Evolutionary conservation across 2,329 filamentous ascomycete species (phyloP).

Genomic region (Talaromyces sp.): DNA sequence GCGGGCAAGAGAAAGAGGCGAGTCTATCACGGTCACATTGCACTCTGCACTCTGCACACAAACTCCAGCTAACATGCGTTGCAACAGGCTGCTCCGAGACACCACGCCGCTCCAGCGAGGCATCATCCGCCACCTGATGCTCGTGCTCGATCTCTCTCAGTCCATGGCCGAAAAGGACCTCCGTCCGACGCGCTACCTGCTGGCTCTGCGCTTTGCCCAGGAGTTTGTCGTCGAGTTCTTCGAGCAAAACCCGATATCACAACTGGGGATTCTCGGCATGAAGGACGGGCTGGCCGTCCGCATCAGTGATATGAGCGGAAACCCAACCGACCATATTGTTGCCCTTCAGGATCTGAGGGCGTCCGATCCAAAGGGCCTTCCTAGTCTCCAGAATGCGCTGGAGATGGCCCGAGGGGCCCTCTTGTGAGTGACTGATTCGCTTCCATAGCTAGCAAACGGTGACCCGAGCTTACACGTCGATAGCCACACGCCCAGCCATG

Average conservation of each 20-base stretch:
- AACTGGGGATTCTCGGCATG: constrained; percentile 90
- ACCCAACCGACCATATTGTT: constrained; percentile 81
- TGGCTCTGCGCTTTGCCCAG: constrained; percentile 75
- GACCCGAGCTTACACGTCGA: neutral
- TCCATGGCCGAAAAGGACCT: constrained; percentile 96
- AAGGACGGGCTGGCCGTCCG: constrained; percentile 82
- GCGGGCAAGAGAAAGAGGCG: constrained; percentile 74
- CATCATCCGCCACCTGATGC: constrained; percentile 92
- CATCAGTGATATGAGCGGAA: constrained; percentile 85
- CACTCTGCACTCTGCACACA: neutral
- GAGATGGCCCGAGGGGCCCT: constrained; percentile 90
- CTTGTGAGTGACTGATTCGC: constrained; percentile 52
- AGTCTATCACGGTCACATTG: constrained; percentile 11
- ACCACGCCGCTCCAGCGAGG: constrained; percentile 93
- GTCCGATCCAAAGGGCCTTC: constrained; percentile 67
- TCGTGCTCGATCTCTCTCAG: constrained; percentile 86
- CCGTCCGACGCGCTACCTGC: constrained; percentile 77
- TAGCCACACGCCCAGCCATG: constrained; percentile 85
- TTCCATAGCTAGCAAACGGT: neutral
- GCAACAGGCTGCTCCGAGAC: constrained; percentile 73
- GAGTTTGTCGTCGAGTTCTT: constrained; percentile 94
- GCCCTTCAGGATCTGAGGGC: constrained; percentile 64
- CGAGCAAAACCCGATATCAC: constrained; percentile 96
- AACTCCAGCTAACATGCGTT: neutral
- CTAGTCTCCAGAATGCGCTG: constrained; percentile 86